Base-by-base conservation (phyloP, 2,329 filamentous ascomycete genomes). In the Fusarium praegraminearum region DNA sequence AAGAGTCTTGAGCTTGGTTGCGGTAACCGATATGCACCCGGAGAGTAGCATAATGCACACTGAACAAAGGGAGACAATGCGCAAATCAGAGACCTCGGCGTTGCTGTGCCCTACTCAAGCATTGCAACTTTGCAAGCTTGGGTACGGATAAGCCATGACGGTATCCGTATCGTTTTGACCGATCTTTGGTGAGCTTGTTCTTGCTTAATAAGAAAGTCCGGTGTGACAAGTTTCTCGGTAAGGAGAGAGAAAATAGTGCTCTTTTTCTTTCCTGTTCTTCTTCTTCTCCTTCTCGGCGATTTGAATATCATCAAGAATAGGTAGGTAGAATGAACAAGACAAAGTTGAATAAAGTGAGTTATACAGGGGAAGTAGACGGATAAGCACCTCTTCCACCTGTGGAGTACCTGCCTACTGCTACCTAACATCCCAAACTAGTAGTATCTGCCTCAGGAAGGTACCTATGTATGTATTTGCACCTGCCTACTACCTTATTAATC, bases 61-160 rank as follows among this genome's bases (percentile, higher is more conserved):
- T 40, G 15, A 35, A 41, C n/a, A n/a, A 46, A 32, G 18, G 32
- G 28, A 46, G 28, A 28, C 28, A 46, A 32, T 46, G 28, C 28
- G 28, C 44, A 46, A 28, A 28, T n/a, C 26, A 15, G 18, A 51
- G 47, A 51, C 47, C 47, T 51, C 40, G 47, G 47, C 47, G 36
- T 26, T 45, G 26, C 61, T 63, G 49, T 22, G 32, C 55, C 40
- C 38, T 44, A 20, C 8, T 45, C n/a, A 43, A 62, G 38, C 53
- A 35, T 57, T 30, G 15, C 11, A 18, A 33, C 20, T 32, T 45
- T 41, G 12, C 15, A 35, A 30, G 22, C 28, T 26, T 57, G 16
- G 41, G 41, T 44, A 47, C 58, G 58, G 58, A 63, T 57, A 63
- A 63, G 58, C 15, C 24, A 36, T 40, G 12, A 13, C n/a, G 41